phyloP scores from a whole-genome alignment of 2,329 filamentous ascomycete species.

The Alternaria gaisen region DNA sequence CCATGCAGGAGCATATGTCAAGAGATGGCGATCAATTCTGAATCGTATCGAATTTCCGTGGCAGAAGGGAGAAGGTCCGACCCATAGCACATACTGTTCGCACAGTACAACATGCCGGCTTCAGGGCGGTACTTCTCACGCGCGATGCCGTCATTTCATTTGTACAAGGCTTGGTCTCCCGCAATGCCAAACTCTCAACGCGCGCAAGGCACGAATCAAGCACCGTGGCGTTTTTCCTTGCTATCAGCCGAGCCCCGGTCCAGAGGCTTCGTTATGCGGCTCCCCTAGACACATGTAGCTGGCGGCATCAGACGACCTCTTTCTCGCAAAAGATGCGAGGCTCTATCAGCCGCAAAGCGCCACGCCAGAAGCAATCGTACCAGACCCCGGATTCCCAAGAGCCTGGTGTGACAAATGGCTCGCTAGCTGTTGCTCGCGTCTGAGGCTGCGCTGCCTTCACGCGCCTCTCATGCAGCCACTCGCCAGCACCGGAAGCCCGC shows the following conservation, averaged over 20 bases:
- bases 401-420: conserved; percentile 4
- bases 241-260: conserved; percentile 15
- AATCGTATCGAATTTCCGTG: background rate
- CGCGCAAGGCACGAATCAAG: conserved; percentile 8
- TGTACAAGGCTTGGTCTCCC: conserved; percentile 3
- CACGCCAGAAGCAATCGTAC: background rate
- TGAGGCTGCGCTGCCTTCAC: background rate
- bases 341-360: conserved; percentile 14
- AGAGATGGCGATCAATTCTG: background rate
- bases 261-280: conserved; percentile 12
- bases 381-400: conserved; percentile 17
- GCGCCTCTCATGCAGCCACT: conserved; percentile 2
- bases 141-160: conserved; percentile 28
- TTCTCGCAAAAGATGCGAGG: conserved; percentile 33
- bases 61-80: conserved; percentile 1
- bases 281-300: conserved; percentile 1
- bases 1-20: background rate
- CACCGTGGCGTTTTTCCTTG: conserved; percentile 13
- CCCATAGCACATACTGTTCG: background rate
- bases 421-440: conserved; percentile 3
- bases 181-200: conserved; percentile 10
- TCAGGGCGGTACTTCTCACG: conserved; percentile 14
- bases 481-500: conserved; percentile 5
- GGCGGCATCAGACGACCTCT: conserved; percentile 24
- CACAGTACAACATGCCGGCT: conserved; percentile 11